phyloP scores from a whole-genome alignment of 164 flowering plant genomes.

The Akebia trifoliata region DNA sequence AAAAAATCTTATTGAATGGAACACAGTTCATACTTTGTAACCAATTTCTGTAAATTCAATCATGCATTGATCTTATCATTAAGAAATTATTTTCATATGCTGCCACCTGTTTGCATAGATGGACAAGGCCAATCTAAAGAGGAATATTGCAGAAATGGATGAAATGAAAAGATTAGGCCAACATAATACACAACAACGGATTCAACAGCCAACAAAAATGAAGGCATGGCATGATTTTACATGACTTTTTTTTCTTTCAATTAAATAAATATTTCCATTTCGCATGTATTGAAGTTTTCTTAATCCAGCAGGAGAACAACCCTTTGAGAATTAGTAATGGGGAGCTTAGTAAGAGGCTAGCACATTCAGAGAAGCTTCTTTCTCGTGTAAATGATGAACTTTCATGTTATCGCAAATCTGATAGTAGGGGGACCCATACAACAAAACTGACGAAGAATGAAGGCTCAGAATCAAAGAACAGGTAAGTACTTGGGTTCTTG shows the following conservation, averaged over 20 bases:
- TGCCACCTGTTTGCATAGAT: slow-evolving; percentile 28
- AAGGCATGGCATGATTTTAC: slow-evolving; percentile 42
- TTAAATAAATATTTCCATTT: neutral
- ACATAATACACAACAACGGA: slow-evolving; percentile 24
- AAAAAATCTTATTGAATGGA: neutral
- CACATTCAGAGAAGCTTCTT: slow-evolving; percentile 43
- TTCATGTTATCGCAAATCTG: slow-evolving; percentile 32
- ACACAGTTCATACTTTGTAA: slow-evolving; percentile 3
- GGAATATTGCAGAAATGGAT: slow-evolving; percentile 56
- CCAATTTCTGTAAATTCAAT: neutral
- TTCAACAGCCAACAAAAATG: slow-evolving; percentile 24
- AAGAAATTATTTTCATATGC: neutral
- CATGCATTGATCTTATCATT: neutral
- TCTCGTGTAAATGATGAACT: slow-evolving; percentile 50
- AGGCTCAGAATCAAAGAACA: slow-evolving; percentile 16
- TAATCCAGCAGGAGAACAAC: slow-evolving; percentile 28
- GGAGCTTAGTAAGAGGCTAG: slow-evolving; percentile 38
- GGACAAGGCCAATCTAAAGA: slow-evolving; percentile 60
- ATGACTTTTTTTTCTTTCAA: neutral
- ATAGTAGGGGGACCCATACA: slow-evolving; percentile 20
- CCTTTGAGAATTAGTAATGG: slow-evolving; percentile 17
- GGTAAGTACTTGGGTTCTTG: slow-evolving; percentile 12
- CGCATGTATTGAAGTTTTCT: neutral
- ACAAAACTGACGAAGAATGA: slow-evolving; percentile 12
- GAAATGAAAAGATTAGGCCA: slow-evolving; percentile 39